Conservation (phyloP, 2,329 filamentous ascomycete genomes). For the Ceratocystis papillata region DNA sequence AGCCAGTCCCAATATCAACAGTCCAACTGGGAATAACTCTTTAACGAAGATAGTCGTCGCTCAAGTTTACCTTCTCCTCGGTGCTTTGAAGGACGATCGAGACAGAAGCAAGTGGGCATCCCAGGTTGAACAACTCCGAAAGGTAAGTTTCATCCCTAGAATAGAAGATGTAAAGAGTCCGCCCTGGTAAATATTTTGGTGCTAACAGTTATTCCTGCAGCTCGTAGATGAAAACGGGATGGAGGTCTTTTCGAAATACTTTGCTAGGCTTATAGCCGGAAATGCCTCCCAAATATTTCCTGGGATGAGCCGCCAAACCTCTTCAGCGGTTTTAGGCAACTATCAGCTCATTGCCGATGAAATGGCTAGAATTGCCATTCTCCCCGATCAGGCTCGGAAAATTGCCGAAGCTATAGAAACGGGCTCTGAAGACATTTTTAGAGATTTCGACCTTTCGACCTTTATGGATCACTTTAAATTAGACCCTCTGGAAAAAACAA, state of each 20-base stretch:
- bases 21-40: conserved; percentile 52
- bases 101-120: conserved; percentile 82
- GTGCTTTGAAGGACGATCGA: conserved; percentile 90
- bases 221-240: conserved; percentile 97
- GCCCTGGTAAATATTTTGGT: neutral
- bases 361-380: conserved; percentile 73
- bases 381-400: conserved; percentile 72
- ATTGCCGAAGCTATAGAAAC: conserved; percentile 90
- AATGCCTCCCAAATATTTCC: conserved; percentile 91
- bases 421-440: conserved; percentile 83
- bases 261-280: conserved; percentile 79
- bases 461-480: conserved; percentile 96
- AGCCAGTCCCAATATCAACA: conserved; percentile 51
- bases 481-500: conserved; percentile 75
- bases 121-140: conserved; percentile 82
- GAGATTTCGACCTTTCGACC: conserved; percentile 88
- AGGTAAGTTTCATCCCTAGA: conserved; percentile 46
- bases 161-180: neutral
- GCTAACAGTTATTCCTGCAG: conserved; percentile 36
- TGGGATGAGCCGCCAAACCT: conserved; percentile 61
- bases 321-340: conserved; percentile 43
- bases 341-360: conserved; percentile 74
- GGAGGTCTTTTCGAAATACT: conserved; percentile 96
- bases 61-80: conserved; percentile 87
- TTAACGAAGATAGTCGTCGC: conserved; percentile 90